Conservation (phyloP, 2,329 filamentous ascomycete genomes). For the Aspergillus nomiae region DNA sequence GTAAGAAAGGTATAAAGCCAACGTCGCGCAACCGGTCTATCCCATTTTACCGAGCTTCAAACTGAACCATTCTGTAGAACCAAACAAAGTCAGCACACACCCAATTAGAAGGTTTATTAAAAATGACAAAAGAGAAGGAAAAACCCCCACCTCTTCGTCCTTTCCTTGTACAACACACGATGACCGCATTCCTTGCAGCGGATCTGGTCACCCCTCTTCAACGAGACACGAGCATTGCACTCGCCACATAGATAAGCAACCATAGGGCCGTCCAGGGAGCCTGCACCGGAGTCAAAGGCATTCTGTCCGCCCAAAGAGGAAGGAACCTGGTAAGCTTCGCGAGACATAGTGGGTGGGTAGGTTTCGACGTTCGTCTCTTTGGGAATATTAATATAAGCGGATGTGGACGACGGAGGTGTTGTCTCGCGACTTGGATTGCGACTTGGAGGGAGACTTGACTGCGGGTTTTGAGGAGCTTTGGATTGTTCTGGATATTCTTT, state of each 20-base stretch:
- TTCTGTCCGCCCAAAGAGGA: slow-evolving; percentile 49
- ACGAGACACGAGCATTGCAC: slow-evolving; percentile 74
- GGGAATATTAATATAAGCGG: neutral
- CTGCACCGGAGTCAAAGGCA: slow-evolving; percentile 46
- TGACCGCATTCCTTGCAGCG: slow-evolving; percentile 92
- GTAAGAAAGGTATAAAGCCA: slow-evolving; percentile 10
- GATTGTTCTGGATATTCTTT: slow-evolving; percentile 5
- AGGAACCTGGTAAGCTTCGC: slow-evolving; percentile 78
- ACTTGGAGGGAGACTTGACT: neutral
- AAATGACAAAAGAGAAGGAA: slow-evolving; percentile 9
- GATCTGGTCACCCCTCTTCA: slow-evolving; percentile 78
- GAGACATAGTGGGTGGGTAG: slow-evolving; percentile 52
- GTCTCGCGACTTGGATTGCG: neutral
- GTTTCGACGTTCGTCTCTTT: neutral
- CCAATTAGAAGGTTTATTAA: slow-evolving; percentile 1
- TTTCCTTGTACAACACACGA: slow-evolving; percentile 94
- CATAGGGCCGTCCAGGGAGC: slow-evolving; percentile 53
- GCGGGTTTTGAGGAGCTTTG: neutral
- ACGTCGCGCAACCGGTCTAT: neutral
- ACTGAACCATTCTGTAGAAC: slow-evolving; percentile 84
- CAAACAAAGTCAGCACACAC: slow-evolving; percentile 2
- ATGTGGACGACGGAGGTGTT: neutral
- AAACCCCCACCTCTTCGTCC: slow-evolving; percentile 81
- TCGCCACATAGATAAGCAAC: slow-evolving; percentile 80
- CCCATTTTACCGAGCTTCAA: slow-evolving; percentile 76